Evolutionary conservation across 1,284 basidiomycete genomes (phyloP).

Genomic region (Mixia osmundae): DNA sequence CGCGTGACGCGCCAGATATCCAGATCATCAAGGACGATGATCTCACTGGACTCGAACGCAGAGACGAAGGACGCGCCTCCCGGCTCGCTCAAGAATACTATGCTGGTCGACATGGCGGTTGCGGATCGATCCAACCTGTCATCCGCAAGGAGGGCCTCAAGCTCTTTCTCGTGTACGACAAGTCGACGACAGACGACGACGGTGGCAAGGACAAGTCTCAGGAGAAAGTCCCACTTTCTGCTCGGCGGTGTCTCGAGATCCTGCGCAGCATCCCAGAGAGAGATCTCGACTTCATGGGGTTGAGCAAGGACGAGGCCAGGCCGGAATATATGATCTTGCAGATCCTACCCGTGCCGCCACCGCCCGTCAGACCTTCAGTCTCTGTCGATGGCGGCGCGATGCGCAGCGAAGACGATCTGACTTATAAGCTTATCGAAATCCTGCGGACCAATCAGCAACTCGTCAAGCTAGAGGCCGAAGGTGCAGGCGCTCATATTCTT

Average conservation of each 20-base stretch:
- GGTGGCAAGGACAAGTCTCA: constrained; percentile 8
- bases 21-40: too few species aligned
- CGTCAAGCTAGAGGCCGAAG: constrained; percentile 80
- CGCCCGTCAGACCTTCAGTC: constrained; percentile 91
- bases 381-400: constrained; percentile 87
- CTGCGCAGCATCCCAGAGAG: constrained; percentile 79
- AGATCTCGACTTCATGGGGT: constrained; percentile 74
- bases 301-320: constrained; percentile 84
- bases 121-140: constrained; percentile 74
- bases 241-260: constrained; percentile 31
- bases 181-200: constrained; percentile 47
- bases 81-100: constrained; percentile 33
- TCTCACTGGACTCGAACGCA: constrained; percentile 35
- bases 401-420: constrained; percentile 94
- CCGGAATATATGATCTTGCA: constrained; percentile 99
- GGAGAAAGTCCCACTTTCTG: constrained; percentile 8
- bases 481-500: constrained; percentile 85
- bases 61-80: constrained; percentile 19
- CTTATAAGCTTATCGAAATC: constrained; percentile 92
- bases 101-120: constrained; percentile 48
- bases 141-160: constrained; percentile 90
- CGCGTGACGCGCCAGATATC: too few species aligned
- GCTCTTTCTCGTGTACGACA: constrained; percentile 87
- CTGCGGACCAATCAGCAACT: constrained; percentile 88
- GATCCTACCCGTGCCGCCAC: constrained; percentile 89